phyloP scores from a whole-genome alignment of 176 grass and related monocot genomes.

The Triticum aestivum region IWGSC_CS_RefSeq_v2.1 NC_057809.1:423570713-423571212 shows the following conservation, averaged over 20 bases:
- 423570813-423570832: constrained; percentile 66
- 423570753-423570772: constrained; percentile 63
- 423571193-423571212: constrained; percentile 15
- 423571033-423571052: constrained; percentile 18
- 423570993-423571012: constrained; percentile 85
- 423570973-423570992: constrained; percentile 69
- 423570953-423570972: constrained; percentile 75
- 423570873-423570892: constrained; percentile 75
- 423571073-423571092: constrained; percentile 18
- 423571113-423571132: neutral
- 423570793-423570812: constrained; percentile 85
- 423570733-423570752: constrained; percentile 79
- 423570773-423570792: constrained; percentile 67
- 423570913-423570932: constrained; percentile 76
- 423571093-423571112: neutral
- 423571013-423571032: constrained; percentile 69
- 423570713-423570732: constrained; percentile 85
- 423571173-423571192: constrained; percentile 32
- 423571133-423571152: constrained; percentile 7
- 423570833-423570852: constrained; percentile 87
- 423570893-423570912: constrained; percentile 67
- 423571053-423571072: neutral
- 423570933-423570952: constrained; percentile 62
- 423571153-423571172: neutral
- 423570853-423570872: constrained; percentile 89